These are phyloP conservation scores for Verbascum thapsus DNA, from an alignment of 257 asterid species.

Conservation along the genomic window DNA sequence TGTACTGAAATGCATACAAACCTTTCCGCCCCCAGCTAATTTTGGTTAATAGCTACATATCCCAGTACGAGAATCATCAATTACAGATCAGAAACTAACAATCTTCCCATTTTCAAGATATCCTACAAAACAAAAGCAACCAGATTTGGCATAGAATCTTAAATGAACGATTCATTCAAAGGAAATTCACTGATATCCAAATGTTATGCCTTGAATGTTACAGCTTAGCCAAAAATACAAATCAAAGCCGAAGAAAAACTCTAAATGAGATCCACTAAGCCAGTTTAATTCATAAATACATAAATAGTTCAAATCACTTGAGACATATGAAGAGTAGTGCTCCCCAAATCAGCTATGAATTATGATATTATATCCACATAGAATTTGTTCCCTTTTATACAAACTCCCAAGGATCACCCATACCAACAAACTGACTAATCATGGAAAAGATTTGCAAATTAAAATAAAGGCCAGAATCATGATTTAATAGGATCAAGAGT, in stretches of 20 bases:
- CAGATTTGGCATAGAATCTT: constrained; percentile 5
- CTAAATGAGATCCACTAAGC: constrained; percentile 11
- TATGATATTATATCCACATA: too few relatives aligned
- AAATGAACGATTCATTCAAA: neutral
- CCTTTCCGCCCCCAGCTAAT: constrained; percentile 3
- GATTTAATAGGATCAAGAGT: too few relatives aligned
- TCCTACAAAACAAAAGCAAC: constrained; percentile 22
- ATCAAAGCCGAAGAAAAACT: neutral
- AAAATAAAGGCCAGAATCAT: too few relatives aligned
- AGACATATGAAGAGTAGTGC: neutral
- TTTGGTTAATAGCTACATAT: constrained; percentile 12
- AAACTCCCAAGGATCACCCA: too few relatives aligned
- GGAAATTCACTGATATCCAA: neutral
- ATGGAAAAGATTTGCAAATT: too few relatives aligned
- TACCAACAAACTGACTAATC: too few relatives aligned
- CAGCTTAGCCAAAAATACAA: neutral
- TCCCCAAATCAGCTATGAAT: neutral
- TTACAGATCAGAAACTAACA: neutral
- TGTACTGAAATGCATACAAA: constrained; percentile 37
- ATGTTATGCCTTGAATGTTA: neutral
- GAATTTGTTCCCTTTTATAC: too few relatives aligned
- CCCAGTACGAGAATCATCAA: constrained; percentile 4
- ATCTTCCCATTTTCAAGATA: constrained; percentile 19
- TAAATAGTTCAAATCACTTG: constrained; percentile 8
- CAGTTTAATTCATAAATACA: too few relatives aligned